Evolutionary conservation across 1,139 yeast genomes (phyloP).

Genomic region (Martiniozyma asiatica): DNA sequence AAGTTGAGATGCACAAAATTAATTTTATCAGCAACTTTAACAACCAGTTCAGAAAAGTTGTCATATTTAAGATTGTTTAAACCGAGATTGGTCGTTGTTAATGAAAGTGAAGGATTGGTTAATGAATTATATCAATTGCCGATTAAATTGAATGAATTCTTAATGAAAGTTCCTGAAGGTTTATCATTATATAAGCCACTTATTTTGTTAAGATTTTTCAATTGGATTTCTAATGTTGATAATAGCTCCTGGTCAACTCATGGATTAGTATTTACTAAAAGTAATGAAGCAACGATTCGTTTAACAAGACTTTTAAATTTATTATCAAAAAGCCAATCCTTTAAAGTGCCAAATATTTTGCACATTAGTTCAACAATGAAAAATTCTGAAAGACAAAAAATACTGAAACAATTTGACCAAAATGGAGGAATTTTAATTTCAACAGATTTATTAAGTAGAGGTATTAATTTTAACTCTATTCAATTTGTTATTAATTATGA

Average conservation of each 20-base stretch:
- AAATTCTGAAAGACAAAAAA: slow-evolving; percentile 15
- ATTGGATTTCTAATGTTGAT: slow-evolving; percentile 10
- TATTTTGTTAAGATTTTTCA: slow-evolving; percentile 45
- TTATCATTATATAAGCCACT: slow-evolving; percentile 64
- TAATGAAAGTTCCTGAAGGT: slow-evolving; percentile 40
- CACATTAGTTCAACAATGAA: slow-evolving; percentile 26
- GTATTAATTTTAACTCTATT: slow-evolving; percentile 69
- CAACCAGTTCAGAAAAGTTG: slow-evolving; percentile 84
- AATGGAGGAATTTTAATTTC: slow-evolving; percentile 50
- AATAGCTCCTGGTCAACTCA: slow-evolving; percentile 20
- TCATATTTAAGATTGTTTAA: slow-evolving; percentile 53
- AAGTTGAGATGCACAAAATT: slow-evolving; percentile 39
- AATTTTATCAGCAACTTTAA: slow-evolving; percentile 85
- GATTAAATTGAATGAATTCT: slow-evolving; percentile 37
- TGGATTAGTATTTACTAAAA: slow-evolving; percentile 63
- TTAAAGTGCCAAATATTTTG: slow-evolving; percentile 13
- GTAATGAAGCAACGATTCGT: slow-evolving; percentile 79
- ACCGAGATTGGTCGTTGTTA: slow-evolving; percentile 66
- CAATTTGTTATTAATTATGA: slow-evolving; percentile 81
- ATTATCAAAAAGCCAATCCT: slow-evolving; percentile 14
- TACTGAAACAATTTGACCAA: slow-evolving; percentile 41
- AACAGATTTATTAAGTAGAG: slow-evolving; percentile 91
- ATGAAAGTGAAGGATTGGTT: slow-evolving; percentile 30
- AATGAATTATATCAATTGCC: slow-evolving; percentile 49
- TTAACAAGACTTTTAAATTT: slow-evolving; percentile 50